Percentiles rank a stretch among this genome's conserved stretches.
Evolutionary conservation across 768 basidiomycete species (phyloP).

Genomic region (Pseudohyphozyma bogoriensis): DNA sequence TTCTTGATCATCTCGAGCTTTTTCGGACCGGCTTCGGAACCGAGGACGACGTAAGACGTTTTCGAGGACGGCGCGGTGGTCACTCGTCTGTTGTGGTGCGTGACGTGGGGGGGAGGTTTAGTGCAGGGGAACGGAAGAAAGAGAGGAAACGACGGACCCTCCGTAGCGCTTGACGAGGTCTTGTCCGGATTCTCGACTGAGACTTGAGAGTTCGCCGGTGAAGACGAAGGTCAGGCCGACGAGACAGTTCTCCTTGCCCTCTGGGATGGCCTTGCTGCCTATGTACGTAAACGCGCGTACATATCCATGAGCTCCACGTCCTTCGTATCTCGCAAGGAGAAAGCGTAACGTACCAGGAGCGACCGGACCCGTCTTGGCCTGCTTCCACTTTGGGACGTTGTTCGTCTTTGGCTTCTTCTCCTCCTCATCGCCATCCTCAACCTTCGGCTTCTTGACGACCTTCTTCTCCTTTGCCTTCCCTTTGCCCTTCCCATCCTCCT

Average conservation of each 20-base stretch:
- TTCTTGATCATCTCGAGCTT: conserved; percentile 83
- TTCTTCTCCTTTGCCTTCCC: background rate
- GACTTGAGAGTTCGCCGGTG: conserved; percentile 73
- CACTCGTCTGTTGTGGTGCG: conserved; percentile 66
- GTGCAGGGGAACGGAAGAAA: background rate
- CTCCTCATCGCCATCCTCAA: background rate
- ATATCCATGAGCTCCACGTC: background rate
- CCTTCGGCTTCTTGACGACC: background rate
- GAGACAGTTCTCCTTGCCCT: conserved; percentile 62
- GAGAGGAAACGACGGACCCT: conserved; percentile 50
- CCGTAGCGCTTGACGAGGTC: conserved; percentile 89
- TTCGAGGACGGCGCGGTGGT: conserved; percentile 77
- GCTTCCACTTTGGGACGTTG: background rate
- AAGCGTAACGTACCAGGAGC: background rate
- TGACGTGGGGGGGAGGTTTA: too few species aligned
- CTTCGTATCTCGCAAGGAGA: background rate
- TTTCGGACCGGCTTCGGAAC: conserved; percentile 72
- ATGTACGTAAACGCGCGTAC: too few species aligned
- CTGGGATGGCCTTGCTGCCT: conserved; percentile 61
- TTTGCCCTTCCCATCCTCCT: background rate
- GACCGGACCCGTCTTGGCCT: background rate
- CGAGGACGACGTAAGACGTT: conserved; percentile 81
- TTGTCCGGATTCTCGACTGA: conserved; percentile 74
- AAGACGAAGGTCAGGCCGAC: conserved; percentile 86
- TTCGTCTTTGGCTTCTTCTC: background rate